Percentiles rank a stretch among this genome's conserved stretches.
These are phyloP conservation scores for Citrus glauca DNA, from an alignment of 345 rosid species.

Conservation along the genomic window DNA sequence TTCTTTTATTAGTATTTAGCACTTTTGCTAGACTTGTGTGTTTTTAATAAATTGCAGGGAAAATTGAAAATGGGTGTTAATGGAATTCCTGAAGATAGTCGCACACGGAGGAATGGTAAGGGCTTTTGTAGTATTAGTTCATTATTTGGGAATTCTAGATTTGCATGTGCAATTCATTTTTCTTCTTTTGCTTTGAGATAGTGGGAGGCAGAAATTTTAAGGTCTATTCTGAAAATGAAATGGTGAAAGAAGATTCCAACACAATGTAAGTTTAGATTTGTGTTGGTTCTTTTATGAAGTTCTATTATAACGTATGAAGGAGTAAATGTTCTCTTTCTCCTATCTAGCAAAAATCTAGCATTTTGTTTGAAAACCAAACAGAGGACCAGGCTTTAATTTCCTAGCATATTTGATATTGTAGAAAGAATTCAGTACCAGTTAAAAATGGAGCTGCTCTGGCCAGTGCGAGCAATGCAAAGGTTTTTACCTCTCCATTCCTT, in stretches of 20 bases:
- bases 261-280: conserved; percentile 39
- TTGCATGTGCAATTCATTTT: neutral
- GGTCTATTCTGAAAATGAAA: conserved; percentile 41
- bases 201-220: conserved; percentile 36
- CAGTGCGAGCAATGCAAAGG: conserved; percentile 42
- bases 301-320: neutral
- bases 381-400: neutral
- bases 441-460: conserved; percentile 27
- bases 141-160: neutral
- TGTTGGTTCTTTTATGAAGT: neutral
- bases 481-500: conserved; percentile 15
- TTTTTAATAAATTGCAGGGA: conserved; percentile 17
- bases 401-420: conserved; percentile 10
- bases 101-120: conserved; percentile 8
- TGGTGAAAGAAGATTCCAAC: conserved; percentile 29
- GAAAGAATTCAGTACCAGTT: conserved; percentile 30
- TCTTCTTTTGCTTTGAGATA: conserved; percentile 18
- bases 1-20: neutral
- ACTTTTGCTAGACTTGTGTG: neutral
- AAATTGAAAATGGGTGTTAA: neutral
- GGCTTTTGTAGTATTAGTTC: neutral
- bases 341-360: neutral
- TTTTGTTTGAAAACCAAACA: neutral
- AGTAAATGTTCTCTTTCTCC: neutral
- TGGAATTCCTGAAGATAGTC: conserved; percentile 14